A percentile compares a stretch with the other conserved stretches of the same genome.
Conservation (phyloP, 306 rosid genomes). For the Sindora glabra region DNA sequence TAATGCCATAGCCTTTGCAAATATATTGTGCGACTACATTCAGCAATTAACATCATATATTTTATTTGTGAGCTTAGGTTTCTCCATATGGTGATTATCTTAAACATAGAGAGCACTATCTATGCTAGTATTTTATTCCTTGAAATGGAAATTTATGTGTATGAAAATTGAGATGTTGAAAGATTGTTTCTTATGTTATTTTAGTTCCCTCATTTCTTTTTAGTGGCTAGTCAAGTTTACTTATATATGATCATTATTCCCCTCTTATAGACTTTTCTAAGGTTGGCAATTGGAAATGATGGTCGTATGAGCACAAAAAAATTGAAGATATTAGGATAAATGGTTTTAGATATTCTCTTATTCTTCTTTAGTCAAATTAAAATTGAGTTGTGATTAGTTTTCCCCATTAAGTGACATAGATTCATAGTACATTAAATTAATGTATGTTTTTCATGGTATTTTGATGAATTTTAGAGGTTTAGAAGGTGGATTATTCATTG, state of each 20-base stretch:
- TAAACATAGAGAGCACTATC: too few relatives aligned
- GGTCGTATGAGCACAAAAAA: neutral
- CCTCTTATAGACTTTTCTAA: neutral
- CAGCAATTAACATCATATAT: neutral
- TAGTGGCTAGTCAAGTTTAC: neutral
- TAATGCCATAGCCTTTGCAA: neutral
- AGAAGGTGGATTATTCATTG: constrained; percentile 80
- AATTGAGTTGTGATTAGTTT: neutral
- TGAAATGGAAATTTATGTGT: too few relatives aligned
- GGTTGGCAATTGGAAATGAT: neutral
- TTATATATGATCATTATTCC: neutral
- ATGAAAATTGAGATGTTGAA: too few relatives aligned
- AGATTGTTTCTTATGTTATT: too few relatives aligned
- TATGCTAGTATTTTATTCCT: too few relatives aligned
- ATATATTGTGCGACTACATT: neutral
- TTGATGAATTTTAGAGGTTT: constrained; percentile 57
- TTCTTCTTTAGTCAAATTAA: neutral
- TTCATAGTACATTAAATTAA: neutral
- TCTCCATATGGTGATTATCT: too few relatives aligned
- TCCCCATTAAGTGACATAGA: neutral
- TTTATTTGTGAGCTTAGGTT: too few relatives aligned
- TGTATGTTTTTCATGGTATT: neutral
- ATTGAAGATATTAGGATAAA: neutral
- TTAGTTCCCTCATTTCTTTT: too few relatives aligned
- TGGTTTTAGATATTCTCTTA: neutral